These are phyloP conservation scores for Phellinidium pouzarii DNA, from an alignment of 1,284 basidiomycete genomes.

Conservation along the genomic window DNA sequence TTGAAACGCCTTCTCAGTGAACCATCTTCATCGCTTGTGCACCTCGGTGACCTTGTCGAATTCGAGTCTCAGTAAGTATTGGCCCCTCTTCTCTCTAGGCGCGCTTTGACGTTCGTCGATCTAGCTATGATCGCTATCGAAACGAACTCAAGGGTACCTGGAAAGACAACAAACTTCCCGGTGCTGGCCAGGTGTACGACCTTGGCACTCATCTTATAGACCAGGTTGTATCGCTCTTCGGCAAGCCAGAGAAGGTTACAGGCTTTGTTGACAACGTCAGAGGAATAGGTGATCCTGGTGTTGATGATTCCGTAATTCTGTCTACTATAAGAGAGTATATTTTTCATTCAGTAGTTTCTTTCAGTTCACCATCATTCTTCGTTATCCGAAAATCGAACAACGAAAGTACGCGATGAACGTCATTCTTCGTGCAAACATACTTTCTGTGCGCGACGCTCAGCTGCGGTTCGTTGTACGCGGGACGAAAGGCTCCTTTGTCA, in stretches of 20 bases:
- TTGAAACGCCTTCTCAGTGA: constrained; percentile 58
- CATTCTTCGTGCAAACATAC: constrained; percentile 60
- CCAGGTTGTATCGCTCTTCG: constrained; percentile 73
- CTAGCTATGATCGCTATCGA: constrained; percentile 74
- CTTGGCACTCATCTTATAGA: constrained; percentile 70
- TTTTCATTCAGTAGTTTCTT: constrained; percentile 18
- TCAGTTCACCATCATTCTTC: constrained; percentile 66
- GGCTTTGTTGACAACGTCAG: constrained; percentile 65
- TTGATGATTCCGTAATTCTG: constrained; percentile 55
- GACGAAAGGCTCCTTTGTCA: constrained; percentile 64
- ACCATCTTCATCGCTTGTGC: constrained; percentile 43
- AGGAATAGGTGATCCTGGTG: constrained; percentile 51
- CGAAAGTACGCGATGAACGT: constrained; percentile 56
- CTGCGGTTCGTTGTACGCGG: constrained; percentile 67
- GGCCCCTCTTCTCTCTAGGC: background rate
- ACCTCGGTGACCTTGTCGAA: constrained; percentile 61
- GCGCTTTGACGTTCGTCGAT: background rate
- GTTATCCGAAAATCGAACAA: constrained; percentile 38
- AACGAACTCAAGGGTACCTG: constrained; percentile 60
- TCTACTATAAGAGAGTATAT: constrained; percentile 15
- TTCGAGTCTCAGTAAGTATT: constrained; percentile 64
- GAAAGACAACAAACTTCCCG: constrained; percentile 55
- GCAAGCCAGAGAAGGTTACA: constrained; percentile 62
- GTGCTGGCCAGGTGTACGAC: constrained; percentile 54
- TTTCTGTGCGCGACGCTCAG: constrained; percentile 62